Evolutionary conservation across 192 early-diverging fungal species (phyloP).

Genomic region (Phycomyces blakesleeanus): DNA sequence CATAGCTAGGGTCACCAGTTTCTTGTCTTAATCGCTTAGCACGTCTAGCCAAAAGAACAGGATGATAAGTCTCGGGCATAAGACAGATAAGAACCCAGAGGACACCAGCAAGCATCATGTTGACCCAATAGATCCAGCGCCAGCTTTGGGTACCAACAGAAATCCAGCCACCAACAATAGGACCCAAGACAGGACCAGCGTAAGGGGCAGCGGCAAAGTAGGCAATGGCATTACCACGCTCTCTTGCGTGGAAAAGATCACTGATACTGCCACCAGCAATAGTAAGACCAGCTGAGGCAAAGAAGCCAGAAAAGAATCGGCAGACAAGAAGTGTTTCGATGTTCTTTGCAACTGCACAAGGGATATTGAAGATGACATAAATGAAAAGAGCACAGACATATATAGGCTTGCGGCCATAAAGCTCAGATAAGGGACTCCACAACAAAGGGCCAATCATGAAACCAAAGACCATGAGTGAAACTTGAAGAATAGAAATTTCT

Average conservation of each 20-base stretch:
- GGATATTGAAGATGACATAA: conserved; percentile 29
- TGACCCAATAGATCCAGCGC: conserved; percentile 36
- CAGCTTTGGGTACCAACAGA: conserved; percentile 21
- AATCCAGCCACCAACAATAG: conserved; percentile 31
- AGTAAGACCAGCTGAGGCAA: conserved; percentile 22
- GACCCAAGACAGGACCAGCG: conserved; percentile 25
- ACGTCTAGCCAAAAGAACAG: conserved; percentile 16
- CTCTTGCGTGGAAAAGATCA: conserved; percentile 20
- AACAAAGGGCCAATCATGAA: conserved; percentile 27
- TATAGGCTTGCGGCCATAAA: conserved; percentile 26
- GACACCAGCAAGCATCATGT: conserved; percentile 24
- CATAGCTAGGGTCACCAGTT: conserved; percentile 16
- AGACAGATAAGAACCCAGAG: conserved; percentile 23
- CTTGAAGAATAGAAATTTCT: conserved; percentile 27
- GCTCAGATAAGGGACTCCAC: conserved; percentile 29
- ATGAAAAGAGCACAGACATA: conserved; percentile 22
- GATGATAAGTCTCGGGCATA: conserved; percentile 21
- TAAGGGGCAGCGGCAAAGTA: conserved; percentile 31
- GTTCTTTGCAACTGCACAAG: conserved; percentile 29
- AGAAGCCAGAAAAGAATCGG: conserved; percentile 27
- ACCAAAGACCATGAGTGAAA: conserved; percentile 29
- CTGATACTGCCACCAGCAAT: conserved; percentile 24
- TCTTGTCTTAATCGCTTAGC: conserved; percentile 19
- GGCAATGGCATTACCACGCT: conserved; percentile 27
- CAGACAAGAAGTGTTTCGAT: conserved; percentile 25